Base-by-base conservation (phyloP, 495 filamentous ascomycete genomes). In the Recurvomyces mirabilis region DNA sequence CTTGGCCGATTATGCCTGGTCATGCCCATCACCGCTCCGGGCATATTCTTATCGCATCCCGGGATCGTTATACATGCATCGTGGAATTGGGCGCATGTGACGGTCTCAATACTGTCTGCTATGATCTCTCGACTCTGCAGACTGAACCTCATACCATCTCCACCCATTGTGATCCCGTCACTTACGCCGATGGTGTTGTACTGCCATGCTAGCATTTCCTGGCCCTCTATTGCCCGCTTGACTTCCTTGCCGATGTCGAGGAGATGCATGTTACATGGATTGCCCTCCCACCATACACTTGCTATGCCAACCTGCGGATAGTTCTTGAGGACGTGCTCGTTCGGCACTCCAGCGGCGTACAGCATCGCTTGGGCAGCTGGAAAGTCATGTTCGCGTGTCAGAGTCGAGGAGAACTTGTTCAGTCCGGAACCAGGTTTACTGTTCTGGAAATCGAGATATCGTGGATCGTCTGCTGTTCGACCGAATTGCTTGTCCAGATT, bases 31-130 rank as follows among this genome's bases (percentile, higher is more conserved):
- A 85, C 65, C 26, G 70, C 71, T 47, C 91, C 91, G 1, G 91
- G 91, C 91, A 98, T 98, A 55, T 98, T 98, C 70, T 98, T 98
- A 63, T 98, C 91, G 58, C 91, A 98, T 9, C 91, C 91, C 1
- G 91, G 87, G 50, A 98, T 89, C 19, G 84, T 77, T 54, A 98
- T 88, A 58, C 87, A 93, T 42, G 91, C 91, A 53, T 98, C 91
- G 60, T 98, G 87, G 37, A 68, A 63, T 49, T 71, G 69, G 26
- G 69, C 69, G 51, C 84, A 91, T 1, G 87, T 93, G 4, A 93
- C 83, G 1, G 84, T 87, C 62, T 98, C 89, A 48, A 98, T 84
- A 54, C 78, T 85, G 60, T 98, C 91, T 44, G 91, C 91, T 53
- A 98, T 98, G 41, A 95, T 78, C 47, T 98, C 91, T 32, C 91